phyloP scores from a whole-genome alignment of 495 filamentous ascomycete species.

The Penicillium soppii region DNA sequence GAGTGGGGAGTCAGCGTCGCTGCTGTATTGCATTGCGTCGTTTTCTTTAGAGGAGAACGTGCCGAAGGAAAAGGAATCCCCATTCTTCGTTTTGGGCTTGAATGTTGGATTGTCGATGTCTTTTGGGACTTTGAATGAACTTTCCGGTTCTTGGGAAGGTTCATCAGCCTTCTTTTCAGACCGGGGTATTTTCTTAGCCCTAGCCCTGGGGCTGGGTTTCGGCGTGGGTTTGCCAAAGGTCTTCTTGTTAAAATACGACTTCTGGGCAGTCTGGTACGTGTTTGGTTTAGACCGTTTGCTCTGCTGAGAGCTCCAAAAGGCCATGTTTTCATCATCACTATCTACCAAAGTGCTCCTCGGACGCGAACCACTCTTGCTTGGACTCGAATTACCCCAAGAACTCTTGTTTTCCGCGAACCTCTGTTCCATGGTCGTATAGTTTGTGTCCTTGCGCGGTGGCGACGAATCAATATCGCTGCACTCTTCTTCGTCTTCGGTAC shows the following conservation, averaged over 20 bases:
- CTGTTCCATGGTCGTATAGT: constrained; percentile 15
- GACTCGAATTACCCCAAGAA: background rate
- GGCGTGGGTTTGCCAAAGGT: background rate
- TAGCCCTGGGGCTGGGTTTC: background rate
- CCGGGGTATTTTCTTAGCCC: constrained; percentile 1
- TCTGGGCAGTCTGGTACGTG: constrained; percentile 20
- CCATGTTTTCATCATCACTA: constrained; percentile 16
- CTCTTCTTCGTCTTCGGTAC: constrained; percentile 11
- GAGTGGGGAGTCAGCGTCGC: constrained; percentile 15
- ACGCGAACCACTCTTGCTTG: constrained; percentile 4
- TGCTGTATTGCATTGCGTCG: background rate
- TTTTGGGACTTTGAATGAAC: constrained; percentile 29
- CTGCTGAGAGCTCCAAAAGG: constrained; percentile 11
- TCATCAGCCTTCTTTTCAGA: constrained; percentile 3
- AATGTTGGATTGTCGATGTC: constrained; percentile 23
- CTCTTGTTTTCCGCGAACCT: constrained; percentile 16
- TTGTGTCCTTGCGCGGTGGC: background rate
- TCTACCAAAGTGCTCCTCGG: constrained; percentile 6
- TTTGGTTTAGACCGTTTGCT: constrained; percentile 21
- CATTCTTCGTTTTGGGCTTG: constrained; percentile 3
- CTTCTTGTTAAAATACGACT: constrained; percentile 1
- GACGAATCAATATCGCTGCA: background rate
- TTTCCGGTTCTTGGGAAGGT: constrained; percentile 8
- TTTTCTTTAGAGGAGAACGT: constrained; percentile 9
- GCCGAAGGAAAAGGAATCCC: constrained; percentile 23